Evolutionary conservation across 805 yeast genomes (phyloP), one percentile per base, ranked within the genome.

Genomic region (Lipomyces yamanashiensis): DNA sequence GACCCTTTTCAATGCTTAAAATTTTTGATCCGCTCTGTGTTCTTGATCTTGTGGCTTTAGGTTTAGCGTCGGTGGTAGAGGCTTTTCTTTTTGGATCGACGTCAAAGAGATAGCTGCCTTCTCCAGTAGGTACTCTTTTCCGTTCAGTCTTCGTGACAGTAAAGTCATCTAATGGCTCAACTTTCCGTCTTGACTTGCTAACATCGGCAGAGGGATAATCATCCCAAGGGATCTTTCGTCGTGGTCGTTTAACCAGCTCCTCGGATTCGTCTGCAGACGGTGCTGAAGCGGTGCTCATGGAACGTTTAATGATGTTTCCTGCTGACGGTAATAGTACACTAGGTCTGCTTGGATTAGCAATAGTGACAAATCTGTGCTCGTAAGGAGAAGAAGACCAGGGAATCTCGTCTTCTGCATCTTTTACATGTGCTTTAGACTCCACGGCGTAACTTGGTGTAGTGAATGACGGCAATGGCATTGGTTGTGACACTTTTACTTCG

Each of bases 21-120:
- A 53, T 37, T 37, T 50, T 43, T 36, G 62, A 48, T 34, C 48
- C 54, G 41, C 8, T 41, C n/a, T 33, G 21, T 12, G 60, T 2
- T 21, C 21, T 50, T 5, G 41, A 28, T 15, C 41, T 7, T 12
- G 52, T 19, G 3, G 51, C 17, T 17, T 36, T 12, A 9, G 56
- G 12, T 13, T 15, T 34, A 52, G 41, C 19, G 8, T 34, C 51
- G 6, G 59, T 50, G 21, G 37, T 45, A 12, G 61, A 43, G 13
- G 61, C 67, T 21, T 55, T 58, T 36, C 40, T 39, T 10, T 44
- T 58, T 13, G 53, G 45, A 33, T 58, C 53, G n/a, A 58, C 41
- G 9, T 44, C 21, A 19, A 62, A 23, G 21, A 62, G 53, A 34
- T 62, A 62, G 8, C 36, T 19, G 36, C 36, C 49, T 7, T 55